phyloP scores from a whole-genome alignment of 805 yeast species.

The Candida wancherniae region DNA sequence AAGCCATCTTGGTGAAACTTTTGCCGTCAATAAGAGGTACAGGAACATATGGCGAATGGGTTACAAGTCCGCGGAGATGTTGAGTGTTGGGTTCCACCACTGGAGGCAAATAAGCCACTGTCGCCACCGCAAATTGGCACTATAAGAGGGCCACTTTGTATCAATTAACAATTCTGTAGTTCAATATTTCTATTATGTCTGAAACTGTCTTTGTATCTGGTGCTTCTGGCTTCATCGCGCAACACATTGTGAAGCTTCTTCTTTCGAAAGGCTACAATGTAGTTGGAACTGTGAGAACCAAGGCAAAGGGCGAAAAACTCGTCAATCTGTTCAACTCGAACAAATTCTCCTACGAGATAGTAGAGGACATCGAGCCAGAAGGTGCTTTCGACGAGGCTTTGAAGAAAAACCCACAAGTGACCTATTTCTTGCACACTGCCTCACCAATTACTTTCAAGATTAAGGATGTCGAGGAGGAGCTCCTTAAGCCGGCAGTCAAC shows the following conservation, averaged over 20 bases:
- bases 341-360: conserved; percentile 41
- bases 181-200: background rate
- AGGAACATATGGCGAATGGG: too few species aligned
- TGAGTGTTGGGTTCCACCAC: too few species aligned
- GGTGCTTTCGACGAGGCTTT: conserved; percentile 44
- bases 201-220: conserved; percentile 24
- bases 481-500: conserved; percentile 49
- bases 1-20: too few species aligned
- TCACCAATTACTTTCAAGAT: conserved; percentile 49
- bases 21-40: too few species aligned
- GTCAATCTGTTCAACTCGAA: conserved; percentile 23
- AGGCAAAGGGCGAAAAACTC: conserved; percentile 17
- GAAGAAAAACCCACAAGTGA: conserved; percentile 44
- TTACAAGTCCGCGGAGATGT: too few species aligned
- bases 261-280: conserved; percentile 20
- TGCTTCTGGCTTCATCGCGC: conserved; percentile 30
- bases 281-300: conserved; percentile 24
- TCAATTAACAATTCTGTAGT: conserved; percentile 1
- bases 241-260: conserved; percentile 20
- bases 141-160: too few species aligned
- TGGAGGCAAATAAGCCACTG: too few species aligned
- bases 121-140: too few species aligned
- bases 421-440: conserved; percentile 56
- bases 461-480: conserved; percentile 43
- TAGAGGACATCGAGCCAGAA: conserved; percentile 40